Base-by-base conservation (phyloP, 2,329 filamentous ascomycete species). In the Ophiosphaerella korrae region DNA sequence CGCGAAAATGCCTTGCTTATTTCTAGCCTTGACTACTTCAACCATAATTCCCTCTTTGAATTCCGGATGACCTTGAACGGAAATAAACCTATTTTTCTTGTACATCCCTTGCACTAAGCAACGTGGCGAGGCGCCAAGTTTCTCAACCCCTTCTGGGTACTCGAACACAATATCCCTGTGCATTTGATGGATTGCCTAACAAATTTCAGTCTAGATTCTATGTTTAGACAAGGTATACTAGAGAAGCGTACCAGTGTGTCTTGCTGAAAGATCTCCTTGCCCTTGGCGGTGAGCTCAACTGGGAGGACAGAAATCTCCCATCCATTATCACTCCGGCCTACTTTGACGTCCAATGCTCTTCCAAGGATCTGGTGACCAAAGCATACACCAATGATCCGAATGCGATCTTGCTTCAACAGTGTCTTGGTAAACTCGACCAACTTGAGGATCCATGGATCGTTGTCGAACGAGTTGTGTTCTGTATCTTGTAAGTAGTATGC, bases 351-450 rank as follows among this genome's bases (percentile, higher is more conserved):
- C 60, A 92, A 69, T 1, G 90, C 89, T 45, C 90, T 81, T 1
- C 83, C 90, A 37, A 94, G 77, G 63, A 96, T 92, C 77, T 96
- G 90, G 71, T 95, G 91, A 5, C 91, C 91, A 71, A 93, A 96
- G 74, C 91, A 96, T 13, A 94, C 82, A 9, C 90, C 91, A 13
- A 96, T 80, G n/a, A 92, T 74, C 32, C 85, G 82, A 7, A 94
- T 83, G 0, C 84, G 78, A 23, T 81, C 77, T 57, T 87, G 82
- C 11, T 79, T 78, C 31, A 90, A 78, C 3, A 88, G 78, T 57
- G 80, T 77, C 43, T 79, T 77, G 0, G 83, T 84, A 65, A 86
- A 96, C 1, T 86, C 84, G 14, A 91, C 86, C 1, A 96, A 80
- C 45, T 82, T 85, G 36, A 86, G 57, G 57, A 94, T 93, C 91